Evolutionary conservation across 768 basidiomycete genomes (phyloP).

Genomic region (Paxillus ammoniavirescens): DNA sequence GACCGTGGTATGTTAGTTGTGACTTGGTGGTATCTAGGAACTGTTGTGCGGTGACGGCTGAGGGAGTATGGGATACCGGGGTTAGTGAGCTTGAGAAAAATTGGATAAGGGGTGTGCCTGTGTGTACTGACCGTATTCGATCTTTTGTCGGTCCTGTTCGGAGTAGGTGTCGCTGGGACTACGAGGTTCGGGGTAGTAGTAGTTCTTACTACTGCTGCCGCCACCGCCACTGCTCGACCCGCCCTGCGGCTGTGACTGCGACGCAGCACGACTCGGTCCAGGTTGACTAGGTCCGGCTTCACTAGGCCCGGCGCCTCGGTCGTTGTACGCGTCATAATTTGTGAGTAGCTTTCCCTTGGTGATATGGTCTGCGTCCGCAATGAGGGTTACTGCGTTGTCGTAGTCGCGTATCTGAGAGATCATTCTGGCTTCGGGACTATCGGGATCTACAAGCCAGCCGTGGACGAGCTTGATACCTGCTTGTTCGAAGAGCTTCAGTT

Average conservation of each 20-base stretch:
- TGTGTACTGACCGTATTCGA: constrained; percentile 62
- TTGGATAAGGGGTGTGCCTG: neutral
- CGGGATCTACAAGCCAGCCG: constrained; percentile 62
- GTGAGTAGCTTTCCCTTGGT: constrained; percentile 59
- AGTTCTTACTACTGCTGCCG: neutral
- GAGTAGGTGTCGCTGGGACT: constrained; percentile 35
- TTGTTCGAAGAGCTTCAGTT: constrained; percentile 82
- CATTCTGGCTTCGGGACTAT: constrained; percentile 54
- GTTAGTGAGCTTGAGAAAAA: neutral
- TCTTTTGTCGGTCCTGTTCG: constrained; percentile 56
- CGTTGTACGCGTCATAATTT: constrained; percentile 33
- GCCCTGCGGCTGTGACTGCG: constrained; percentile 1
- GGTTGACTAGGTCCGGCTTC: constrained; percentile 18
- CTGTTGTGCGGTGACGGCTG: constrained; percentile 64
- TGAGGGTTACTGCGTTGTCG: constrained; percentile 67
- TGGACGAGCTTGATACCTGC: constrained; percentile 81
- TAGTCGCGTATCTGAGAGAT: constrained; percentile 61
- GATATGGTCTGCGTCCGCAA: constrained; percentile 79
- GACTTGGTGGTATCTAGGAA: constrained; percentile 74
- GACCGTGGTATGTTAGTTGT: constrained; percentile 85
- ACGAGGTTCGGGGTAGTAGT: constrained; percentile 7
- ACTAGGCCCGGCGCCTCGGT: constrained; percentile 19
- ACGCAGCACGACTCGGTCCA: neutral
- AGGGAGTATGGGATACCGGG: neutral
- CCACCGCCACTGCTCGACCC: constrained; percentile 4